Evolutionary conservation across 768 basidiomycete species (phyloP), one percentile per base, ranked within the genome.

Genomic region (Neoboletus magnificus): DNA sequence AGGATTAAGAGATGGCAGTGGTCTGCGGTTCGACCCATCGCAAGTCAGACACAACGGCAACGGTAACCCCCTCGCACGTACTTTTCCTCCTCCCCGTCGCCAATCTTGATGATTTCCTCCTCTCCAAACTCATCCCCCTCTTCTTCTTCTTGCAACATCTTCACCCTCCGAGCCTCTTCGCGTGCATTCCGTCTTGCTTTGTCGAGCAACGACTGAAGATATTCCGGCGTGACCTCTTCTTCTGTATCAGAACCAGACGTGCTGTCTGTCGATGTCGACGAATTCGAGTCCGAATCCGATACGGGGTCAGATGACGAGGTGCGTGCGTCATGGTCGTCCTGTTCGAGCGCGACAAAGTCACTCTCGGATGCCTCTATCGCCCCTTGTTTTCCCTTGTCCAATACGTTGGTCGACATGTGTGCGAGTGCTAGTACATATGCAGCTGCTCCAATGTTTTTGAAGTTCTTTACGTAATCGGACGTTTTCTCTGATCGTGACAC

Each of bases 1-100:
- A 48, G 88, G 83, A 64, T 91, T 74, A n/a, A 91, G 72, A 11
- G 70, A 66, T 4, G 90, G 89, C 44, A 91, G 66, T 23, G 77
- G 76, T 59, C 85, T 87, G 61, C 7, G 4, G 33, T 23, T 12
- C n/a, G 27, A 27, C 40, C 32, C 43, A 48, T 27, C 51, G 29
- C 48, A 22, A 44, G 58, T 54, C 42, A 48, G 29, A 41, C 5
- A 4, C 29, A 50, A 48, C 22, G 22, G 27, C 25, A 23, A 47
- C n/a, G 6, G 45, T 9, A 22, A 22, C 43, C 40, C 12, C 59
- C 35, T 51, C 49, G 62, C 71, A 82, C 79, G 37, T 33, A 69
- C 67, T 50, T 27, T 32, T 62, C 33, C 13, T 76, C 66, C 32
- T 69, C 65, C 39, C 72, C 72, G 20, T 72, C 71, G 40, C 67